Evolutionary conservation across 2,329 filamentous ascomycete species (phyloP), one percentile per base, ranked within the genome.

Genomic region (Davidsoniella eucalypti): DNA sequence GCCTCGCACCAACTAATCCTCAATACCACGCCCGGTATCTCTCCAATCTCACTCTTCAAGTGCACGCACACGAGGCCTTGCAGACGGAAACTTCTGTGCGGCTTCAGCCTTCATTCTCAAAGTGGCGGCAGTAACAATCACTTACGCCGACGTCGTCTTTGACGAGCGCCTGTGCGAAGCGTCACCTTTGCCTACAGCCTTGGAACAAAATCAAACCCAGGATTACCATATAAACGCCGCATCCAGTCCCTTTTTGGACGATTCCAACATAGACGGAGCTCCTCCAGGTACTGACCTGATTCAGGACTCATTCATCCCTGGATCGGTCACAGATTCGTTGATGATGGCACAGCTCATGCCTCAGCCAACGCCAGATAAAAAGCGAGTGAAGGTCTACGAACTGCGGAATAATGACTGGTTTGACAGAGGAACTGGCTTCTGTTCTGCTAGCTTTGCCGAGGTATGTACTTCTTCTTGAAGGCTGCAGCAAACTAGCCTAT

Each of bases 381-480:
- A 76, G 65, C 76, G 92, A 73, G 92, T 96, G 67, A 98, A 98
- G 73, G 92, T 98, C 64, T 98, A 98, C 67, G 92, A 96, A 71
- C 76, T 98, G 61, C 87, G 86, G 65, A 87, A 94, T 69, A 94
- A 94, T 74, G 92, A 96, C 78, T 98, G 92, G 92, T 95, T 90
- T 64, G 92, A 98, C 68, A 77, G 90, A 61, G 92, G 92, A 56
- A 98, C 92, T 44, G 92, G 92, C 55, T 95, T 95, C 66, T 96
- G 92, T 65, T 85, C 79, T 54, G 87, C 88, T 44, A 75, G 80
- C 56, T 76, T 84, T 56, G 68, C 81, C 56, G 75, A 80, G 64
- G 84, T 92, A 76, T 64, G 83, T 64, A 47, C n/a, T 23, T 38
- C 10, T 10, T 10, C 9, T 2, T 29, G 18, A 7, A 36, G 17